phyloP scores from a whole-genome alignment of 331 rosid species.

The Stylosanthes scabra region DNA sequence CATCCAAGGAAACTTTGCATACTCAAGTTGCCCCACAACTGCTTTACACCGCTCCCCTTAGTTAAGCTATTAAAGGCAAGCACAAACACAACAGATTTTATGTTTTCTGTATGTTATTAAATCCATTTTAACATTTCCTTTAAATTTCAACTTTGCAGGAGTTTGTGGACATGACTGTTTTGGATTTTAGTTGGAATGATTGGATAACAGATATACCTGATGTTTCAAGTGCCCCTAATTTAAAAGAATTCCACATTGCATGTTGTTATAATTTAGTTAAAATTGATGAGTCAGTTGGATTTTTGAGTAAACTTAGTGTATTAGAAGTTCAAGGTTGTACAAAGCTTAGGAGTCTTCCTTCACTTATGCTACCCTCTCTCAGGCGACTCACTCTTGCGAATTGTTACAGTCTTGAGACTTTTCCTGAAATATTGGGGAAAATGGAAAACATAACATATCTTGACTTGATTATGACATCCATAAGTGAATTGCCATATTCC shows the following conservation, averaged over 20 bases:
- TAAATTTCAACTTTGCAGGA: background rate
- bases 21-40: background rate
- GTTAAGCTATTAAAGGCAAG: background rate
- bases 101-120: background rate
- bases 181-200: background rate
- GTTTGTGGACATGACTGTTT: background rate
- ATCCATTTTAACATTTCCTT: background rate
- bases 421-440: background rate
- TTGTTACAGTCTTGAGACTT: background rate
- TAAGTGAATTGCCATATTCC: background rate
- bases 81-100: background rate
- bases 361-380: slow-evolving; percentile 1
- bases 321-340: background rate
- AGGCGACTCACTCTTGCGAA: background rate
- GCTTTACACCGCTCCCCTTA: background rate
- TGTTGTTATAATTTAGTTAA: background rate
- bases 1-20: background rate
- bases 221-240: background rate
- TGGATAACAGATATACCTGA: background rate
- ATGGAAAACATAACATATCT: background rate
- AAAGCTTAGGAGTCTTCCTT: background rate
- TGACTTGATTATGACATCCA: background rate
- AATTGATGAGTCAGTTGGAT: background rate
- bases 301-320: background rate
- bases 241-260: background rate